These are phyloP conservation scores for Fusarium albidum DNA, from an alignment of 2,329 filamentous ascomycete species.

Conservation along the genomic window DNA sequence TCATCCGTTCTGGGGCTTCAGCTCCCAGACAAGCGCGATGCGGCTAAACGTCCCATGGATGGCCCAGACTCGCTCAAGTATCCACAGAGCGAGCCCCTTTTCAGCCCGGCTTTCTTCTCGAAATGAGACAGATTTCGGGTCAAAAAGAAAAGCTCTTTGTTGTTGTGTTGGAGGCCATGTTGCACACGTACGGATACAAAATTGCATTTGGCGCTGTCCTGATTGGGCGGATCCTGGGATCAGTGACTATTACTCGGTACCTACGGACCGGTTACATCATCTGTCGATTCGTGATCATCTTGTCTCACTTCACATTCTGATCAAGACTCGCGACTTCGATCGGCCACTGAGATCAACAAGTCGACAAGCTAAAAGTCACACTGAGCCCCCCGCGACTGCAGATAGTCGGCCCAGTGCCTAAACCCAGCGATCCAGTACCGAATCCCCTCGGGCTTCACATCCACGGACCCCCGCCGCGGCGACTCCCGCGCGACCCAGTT, in stretches of 20 bases:
- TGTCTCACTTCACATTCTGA: slow-evolving; percentile 1
- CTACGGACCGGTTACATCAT: no score
- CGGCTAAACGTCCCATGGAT: slow-evolving; percentile 8
- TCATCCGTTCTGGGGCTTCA: slow-evolving; percentile 14
- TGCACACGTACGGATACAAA: neutral
- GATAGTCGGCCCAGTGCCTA: slow-evolving; percentile 29
- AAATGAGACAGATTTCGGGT: slow-evolving; percentile 26
- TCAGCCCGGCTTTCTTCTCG: slow-evolving; percentile 17
- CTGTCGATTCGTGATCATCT: slow-evolving; percentile 3
- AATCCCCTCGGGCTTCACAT: slow-evolving; percentile 30
- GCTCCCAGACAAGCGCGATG: slow-evolving; percentile 24
- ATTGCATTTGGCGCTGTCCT: neutral
- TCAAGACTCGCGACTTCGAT: neutral
- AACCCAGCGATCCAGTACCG: slow-evolving; percentile 34
- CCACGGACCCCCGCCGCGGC: slow-evolving; percentile 27
- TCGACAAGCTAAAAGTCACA: slow-evolving; percentile 11
- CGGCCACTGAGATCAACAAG: neutral
- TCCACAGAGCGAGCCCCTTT: slow-evolving; percentile 28
- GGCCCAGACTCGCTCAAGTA: neutral
- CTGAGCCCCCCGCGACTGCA: slow-evolving; percentile 21
- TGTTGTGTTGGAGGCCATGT: neutral
- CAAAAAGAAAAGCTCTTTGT: slow-evolving; percentile 4
- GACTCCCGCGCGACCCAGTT: slow-evolving; percentile 32
- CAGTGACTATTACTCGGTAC: no score
- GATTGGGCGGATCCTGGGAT: neutral